phyloP scores from a whole-genome alignment of 2,329 filamentous ascomycete species.

The Ophiognomonia clavigignenti-juglandacearum region DNA sequence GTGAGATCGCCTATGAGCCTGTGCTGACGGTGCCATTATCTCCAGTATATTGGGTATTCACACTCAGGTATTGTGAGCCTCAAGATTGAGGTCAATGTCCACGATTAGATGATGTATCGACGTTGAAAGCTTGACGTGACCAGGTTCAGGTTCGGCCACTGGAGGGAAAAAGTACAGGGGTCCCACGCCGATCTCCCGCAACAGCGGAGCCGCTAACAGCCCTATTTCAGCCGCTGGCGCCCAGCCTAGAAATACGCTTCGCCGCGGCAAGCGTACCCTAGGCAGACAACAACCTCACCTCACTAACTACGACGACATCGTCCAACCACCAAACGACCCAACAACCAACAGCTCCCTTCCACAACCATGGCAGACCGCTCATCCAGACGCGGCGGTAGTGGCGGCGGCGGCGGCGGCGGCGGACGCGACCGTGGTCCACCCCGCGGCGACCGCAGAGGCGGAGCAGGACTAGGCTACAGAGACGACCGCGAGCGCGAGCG shows the following conservation, averaged over 20 bases:
- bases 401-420: too few species aligned
- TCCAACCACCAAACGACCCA: neutral
- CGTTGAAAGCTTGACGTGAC: neutral
- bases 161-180: conserved; percentile 1
- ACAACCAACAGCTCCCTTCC: neutral
- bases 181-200: neutral
- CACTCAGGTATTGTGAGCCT: neutral
- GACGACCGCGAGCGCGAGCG: conserved; percentile 28
- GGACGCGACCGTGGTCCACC: too few species aligned
- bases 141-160: neutral
- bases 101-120: too few species aligned
- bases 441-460: conserved; percentile 25
- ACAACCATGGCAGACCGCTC: conserved; percentile 7
- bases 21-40: conserved; percentile 20
- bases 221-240: conserved; percentile 12
- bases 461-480: conserved; percentile 20
- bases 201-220: neutral
- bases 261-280: neutral
- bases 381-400: conserved; percentile 9
- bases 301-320: neutral
- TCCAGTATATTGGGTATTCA: neutral
- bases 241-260: neutral
- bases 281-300: neutral
- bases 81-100: neutral
- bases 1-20: conserved; percentile 21